Percentiles rank a stretch among this genome's conserved stretches.
Evolutionary conservation across 345 rosid genomes (phyloP).

Genomic region (Atalantia buxifolia): DNA sequence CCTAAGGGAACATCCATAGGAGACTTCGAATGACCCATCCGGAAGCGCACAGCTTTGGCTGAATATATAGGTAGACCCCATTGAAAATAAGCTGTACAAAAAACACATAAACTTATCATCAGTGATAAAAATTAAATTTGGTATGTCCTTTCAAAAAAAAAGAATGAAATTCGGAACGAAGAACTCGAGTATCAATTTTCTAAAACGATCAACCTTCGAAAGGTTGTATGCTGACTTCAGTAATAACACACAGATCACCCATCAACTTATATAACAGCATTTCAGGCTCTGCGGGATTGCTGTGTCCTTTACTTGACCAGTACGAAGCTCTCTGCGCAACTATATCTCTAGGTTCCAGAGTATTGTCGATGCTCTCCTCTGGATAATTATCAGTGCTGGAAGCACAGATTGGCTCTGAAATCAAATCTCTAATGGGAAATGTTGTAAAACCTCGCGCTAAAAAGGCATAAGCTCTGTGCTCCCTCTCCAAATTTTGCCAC

Average conservation of each 20-base stretch:
- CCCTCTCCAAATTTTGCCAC: constrained; percentile 46
- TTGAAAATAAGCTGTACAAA: constrained; percentile 73
- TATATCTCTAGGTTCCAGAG: constrained; percentile 53
- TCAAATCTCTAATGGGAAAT: constrained; percentile 42
- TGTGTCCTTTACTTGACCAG: constrained; percentile 92
- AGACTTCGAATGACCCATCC: constrained; percentile 52
- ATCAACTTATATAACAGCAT: constrained; percentile 65
- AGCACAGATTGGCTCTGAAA: constrained; percentile 59
- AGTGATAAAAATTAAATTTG: constrained; percentile 8
- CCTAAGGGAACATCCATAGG: constrained; percentile 20
- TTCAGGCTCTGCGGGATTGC: constrained; percentile 71
- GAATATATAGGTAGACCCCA: constrained; percentile 73
- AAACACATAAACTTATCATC: constrained; percentile 14
- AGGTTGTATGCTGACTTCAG: constrained; percentile 72
- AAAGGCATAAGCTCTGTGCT: constrained; percentile 69
- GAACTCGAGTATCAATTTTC: not conserved
- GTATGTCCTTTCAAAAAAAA: not conserved
- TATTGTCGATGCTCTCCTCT: constrained; percentile 69
- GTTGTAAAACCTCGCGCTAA: constrained; percentile 46
- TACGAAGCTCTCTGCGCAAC: constrained; percentile 58
- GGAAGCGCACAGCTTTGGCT: constrained; percentile 65
- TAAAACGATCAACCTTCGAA: constrained; percentile 56
- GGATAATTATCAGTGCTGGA: constrained; percentile 94
- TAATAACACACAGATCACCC: constrained; percentile 65
- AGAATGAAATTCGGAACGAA: not conserved